phyloP scores from a whole-genome alignment of 495 filamentous ascomycete genomes.

The Podospora appendiculata region DNA sequence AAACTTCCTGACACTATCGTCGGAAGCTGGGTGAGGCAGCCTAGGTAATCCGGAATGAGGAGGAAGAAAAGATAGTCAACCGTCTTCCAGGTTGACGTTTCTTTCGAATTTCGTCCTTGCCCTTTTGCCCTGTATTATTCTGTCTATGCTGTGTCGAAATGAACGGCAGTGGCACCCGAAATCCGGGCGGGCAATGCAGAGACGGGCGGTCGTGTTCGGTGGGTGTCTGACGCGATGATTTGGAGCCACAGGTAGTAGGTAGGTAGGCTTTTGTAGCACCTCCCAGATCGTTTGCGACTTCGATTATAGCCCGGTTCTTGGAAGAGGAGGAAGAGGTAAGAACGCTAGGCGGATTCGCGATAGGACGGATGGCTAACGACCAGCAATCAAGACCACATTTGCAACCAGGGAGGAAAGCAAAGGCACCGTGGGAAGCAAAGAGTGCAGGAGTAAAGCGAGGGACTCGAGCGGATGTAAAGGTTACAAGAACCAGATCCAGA shows the following conservation, averaged over 20 bases:
- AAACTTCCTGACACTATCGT: neutral
- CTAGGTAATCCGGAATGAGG: no score
- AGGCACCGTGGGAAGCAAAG: neutral
- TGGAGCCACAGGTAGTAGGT: neutral
- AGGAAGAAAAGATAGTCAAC: neutral
- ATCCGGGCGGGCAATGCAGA: neutral
- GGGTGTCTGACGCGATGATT: neutral
- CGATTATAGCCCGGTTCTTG: no score
- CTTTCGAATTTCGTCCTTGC: neutral
- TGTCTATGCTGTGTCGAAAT: neutral
- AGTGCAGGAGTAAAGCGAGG: neutral
- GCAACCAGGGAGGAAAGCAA: neutral
- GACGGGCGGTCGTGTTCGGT: neutral
- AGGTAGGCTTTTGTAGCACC: neutral
- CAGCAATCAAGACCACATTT: neutral
- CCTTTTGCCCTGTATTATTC: neutral
- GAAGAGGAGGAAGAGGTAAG: neutral
- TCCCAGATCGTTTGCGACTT: no score
- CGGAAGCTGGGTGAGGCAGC: no score
- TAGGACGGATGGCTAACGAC: neutral
- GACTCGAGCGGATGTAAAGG: neutral
- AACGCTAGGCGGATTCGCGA: neutral
- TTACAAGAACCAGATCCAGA: conserved; percentile 1
- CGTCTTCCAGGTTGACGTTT: neutral
- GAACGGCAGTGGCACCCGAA: conserved; percentile 5